phyloP scores from a whole-genome alignment of 331 rosid species.

The Stylosanthes scabra region DNA sequence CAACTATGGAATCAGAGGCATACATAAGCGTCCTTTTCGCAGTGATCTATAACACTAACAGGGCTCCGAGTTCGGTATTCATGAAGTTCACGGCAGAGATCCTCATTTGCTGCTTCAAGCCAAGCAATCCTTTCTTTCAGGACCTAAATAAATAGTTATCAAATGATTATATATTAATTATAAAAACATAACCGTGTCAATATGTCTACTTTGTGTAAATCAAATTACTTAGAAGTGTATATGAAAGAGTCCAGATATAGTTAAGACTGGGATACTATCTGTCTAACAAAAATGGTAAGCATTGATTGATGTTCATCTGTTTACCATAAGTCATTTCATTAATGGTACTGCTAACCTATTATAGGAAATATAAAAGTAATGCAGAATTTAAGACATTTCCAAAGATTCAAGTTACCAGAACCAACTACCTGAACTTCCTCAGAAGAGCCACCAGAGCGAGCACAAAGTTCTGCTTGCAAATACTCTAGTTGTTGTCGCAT shows the following conservation, averaged over 20 bases:
- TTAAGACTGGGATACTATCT: slow-evolving; percentile 5
- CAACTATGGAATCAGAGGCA: slow-evolving; percentile 38
- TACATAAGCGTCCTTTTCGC: slow-evolving; percentile 77
- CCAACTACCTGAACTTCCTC: slow-evolving; percentile 89
- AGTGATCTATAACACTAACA: slow-evolving; percentile 53
- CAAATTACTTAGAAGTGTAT: slow-evolving; percentile 1
- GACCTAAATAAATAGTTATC: slow-evolving; percentile 52
- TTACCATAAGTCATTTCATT: slow-evolving; percentile 20
- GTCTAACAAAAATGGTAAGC: slow-evolving; percentile 22
- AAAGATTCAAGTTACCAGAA: slow-evolving; percentile 15
- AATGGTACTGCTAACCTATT: slow-evolving; percentile 1
- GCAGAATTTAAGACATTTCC: slow-evolving; percentile 31
- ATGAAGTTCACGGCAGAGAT: slow-evolving; percentile 90
- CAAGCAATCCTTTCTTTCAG: slow-evolving; percentile 94
- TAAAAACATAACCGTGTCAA: background rate
- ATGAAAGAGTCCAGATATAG: background rate
- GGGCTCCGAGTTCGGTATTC: slow-evolving; percentile 77
- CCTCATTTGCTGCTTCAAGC: slow-evolving; percentile 97
- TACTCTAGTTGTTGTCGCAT: slow-evolving; percentile 94
- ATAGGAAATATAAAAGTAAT: slow-evolving; percentile 26
- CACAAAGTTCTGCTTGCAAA: slow-evolving; percentile 96
- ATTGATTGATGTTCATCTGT: slow-evolving; percentile 13
- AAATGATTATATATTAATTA: slow-evolving; percentile 29
- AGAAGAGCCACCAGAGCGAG: slow-evolving; percentile 88
- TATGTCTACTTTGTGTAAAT: slow-evolving; percentile 5